Base-by-base conservation (phyloP, 805 yeast species). In the Kuraishia borneana region DNA sequence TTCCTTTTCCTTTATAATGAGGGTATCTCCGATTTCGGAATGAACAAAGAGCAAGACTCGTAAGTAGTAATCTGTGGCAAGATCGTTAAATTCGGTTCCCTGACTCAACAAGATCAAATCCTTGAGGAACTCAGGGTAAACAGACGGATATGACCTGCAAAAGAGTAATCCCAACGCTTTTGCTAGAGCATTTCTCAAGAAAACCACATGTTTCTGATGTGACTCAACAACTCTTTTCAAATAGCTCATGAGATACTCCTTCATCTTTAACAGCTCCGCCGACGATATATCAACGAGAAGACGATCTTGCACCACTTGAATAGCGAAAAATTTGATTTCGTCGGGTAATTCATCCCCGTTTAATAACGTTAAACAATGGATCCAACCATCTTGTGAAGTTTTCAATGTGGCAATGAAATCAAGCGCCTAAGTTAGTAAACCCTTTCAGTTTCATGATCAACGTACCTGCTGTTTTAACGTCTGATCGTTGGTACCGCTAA, bases 11-110 rank as follows among this genome's bases (percentile, higher is more conserved):
- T 94, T 72, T 21, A 76, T 59, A 42, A 87, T 81, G 43, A 88
- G 69, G 50, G 83, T 92, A 53, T 92, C 98, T 22, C 95, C 98
- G 44, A 92, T 85, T 56, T 88, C 96, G 20, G 78, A 77, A 53
- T 92, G 96, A 39, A 92, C 74, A 21, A 81, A 72, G 29, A 76
- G 55, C 39, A 87, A 60, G 6, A 85, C 70, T 48, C 96, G 70
- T 26, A 80, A 56, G 53, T 81, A 87, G 54, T 83, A 73, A 49
- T 88, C 96, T 8, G 68, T 51, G 43, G 70, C 72, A 34, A 72
- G 41, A 39, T 53, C 51, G 47, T 63, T 52, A 46, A 62, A 57
- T 3, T 57, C 39, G 27, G 46, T 38, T 9, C 47, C 35, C 26
- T 48, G 34, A 31, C 45, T 49, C n/a, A 59, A 46, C 26, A 72